A percentile compares a stretch with the other conserved stretches of the same genome.
phyloP scores from a whole-genome alignment of 148 eudicot genomes.

The Limonium bicolor region DNA sequence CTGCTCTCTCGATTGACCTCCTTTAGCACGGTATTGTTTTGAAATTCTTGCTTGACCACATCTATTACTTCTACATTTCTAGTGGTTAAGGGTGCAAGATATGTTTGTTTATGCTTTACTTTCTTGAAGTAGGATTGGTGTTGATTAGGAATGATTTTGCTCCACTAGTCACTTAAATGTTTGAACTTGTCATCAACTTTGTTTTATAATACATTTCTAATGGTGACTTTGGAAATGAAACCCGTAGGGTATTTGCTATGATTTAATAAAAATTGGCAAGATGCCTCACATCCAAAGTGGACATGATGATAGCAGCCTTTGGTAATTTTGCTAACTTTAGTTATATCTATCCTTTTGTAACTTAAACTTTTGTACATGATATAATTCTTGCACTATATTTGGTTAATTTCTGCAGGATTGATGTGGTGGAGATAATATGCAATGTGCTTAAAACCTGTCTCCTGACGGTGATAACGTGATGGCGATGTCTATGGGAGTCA shows the following conservation, averaged over 20 bases:
- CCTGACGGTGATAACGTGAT: constrained; percentile 31
- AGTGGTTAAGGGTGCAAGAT: no score
- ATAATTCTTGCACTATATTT: constrained; percentile 5
- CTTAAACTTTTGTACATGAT: background rate
- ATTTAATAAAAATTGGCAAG: constrained; percentile 48
- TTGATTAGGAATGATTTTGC: no score
- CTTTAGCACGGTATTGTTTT: constrained; percentile 43
- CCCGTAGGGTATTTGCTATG: constrained; percentile 57
- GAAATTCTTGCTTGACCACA: background rate
- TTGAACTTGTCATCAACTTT: background rate
- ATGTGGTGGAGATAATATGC: constrained; percentile 72
- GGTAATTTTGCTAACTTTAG: constrained; percentile 21
- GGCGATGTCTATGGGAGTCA: constrained; percentile 67
- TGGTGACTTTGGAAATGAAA: background rate
- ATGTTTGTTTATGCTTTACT: no score
- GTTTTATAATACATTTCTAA: background rate
- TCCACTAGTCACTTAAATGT: no score
- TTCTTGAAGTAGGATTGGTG: no score
- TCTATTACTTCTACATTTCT: background rate
- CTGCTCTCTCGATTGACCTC: constrained; percentile 69
- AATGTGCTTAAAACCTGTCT: constrained; percentile 39
- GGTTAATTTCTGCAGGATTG: constrained; percentile 28
- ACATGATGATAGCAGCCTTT: constrained; percentile 20
- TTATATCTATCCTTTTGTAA: background rate
- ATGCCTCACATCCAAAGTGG: constrained; percentile 15